Percentiles rank a stretch among this genome's conserved stretches.
These are phyloP conservation scores for Orbilia blumenaviensis DNA, from an alignment of 2,329 filamentous ascomycete species.

Conservation along the genomic window DNA sequence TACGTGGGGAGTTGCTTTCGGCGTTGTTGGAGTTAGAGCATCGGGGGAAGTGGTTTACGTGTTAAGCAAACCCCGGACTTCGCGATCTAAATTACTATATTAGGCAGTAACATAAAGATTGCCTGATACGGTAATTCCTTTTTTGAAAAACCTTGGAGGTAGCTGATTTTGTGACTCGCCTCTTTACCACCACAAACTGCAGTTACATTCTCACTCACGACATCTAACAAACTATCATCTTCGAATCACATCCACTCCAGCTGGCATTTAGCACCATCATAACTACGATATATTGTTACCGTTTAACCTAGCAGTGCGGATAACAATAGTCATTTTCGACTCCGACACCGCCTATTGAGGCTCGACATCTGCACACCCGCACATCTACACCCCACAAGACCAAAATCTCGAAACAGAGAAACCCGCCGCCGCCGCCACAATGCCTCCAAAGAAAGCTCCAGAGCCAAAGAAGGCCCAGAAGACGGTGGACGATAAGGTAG, in stretches of 20 bases:
- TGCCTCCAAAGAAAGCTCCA: slow-evolving; percentile 57
- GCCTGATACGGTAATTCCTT: background rate
- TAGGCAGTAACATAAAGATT: background rate
- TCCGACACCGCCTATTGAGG: background rate
- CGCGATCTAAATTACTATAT: slow-evolving; percentile 30
- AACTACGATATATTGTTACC: no score
- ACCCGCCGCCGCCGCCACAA: slow-evolving; percentile 20
- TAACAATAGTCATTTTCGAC: no score
- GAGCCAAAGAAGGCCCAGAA: slow-evolving; percentile 66
- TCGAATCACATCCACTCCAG: no score
- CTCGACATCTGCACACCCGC: no score
- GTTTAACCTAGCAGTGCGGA: no score
- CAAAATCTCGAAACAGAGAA: background rate
- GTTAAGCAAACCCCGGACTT: slow-evolving; percentile 14
- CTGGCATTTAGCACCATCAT: no score
- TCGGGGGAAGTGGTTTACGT: slow-evolving; percentile 46
- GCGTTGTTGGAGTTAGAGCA: background rate
- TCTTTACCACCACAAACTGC: slow-evolving; percentile 28
- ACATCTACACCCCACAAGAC: slow-evolving; percentile 11
- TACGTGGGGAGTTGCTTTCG: no score
- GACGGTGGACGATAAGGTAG: slow-evolving; percentile 80
- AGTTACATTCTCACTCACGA: background rate
- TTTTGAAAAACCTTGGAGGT: background rate
- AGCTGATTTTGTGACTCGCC: slow-evolving; percentile 44
- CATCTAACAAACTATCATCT: background rate